Evolutionary conservation across 257 asterid genomes (phyloP), one percentile per base, ranked within the genome.

Genomic region (Solanum lignicaule): DNA sequence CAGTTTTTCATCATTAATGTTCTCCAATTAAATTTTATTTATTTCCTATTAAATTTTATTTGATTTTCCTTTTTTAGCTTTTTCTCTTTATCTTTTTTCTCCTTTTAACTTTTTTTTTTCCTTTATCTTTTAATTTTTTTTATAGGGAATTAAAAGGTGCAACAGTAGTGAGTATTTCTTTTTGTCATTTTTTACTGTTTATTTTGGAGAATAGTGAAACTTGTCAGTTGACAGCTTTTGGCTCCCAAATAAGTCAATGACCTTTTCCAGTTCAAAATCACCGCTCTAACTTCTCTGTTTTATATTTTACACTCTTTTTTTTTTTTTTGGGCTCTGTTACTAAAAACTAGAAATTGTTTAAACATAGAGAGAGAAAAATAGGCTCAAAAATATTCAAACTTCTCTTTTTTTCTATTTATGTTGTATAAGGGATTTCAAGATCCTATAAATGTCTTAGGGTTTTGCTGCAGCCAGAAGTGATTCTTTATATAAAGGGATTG

Each of bases 381-480:
- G 9, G 16, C 60, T 66, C 58, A 65, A n/a, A 72, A 31, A 72
- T 87, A 60, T 58, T 73, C 79, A 85, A 65, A 9, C 31, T 86
- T 88, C 14, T 82, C 9, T 31, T 39, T 15, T 32, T 86, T 72
- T 55, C 39, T 13, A 68, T 68, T 68, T 68, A 27, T 41, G 84
- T 36, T 14, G 20, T 87, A 58, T 48, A 88, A 58, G 74, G 86
- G 88, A 88, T 18, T 86, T 89, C 88, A 86, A 93, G 94, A 94
- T 90, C 93, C 95, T 89, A 46, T 66, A 83, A n/a, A 65, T 65
- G 15, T 65, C 71, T 65, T 90, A 91, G 94, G 98, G 94, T 92
- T 94, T 90, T 90, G 86, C 91, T 89, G 92, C 89, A 87, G 91
- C 92, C 87, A 89, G 92, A 91, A 89, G 88, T 85, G 92, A 90